phyloP scores from a whole-genome alignment of 371 early-diverging fungal genomes.

The Lichtheimia ramosa region DNA sequence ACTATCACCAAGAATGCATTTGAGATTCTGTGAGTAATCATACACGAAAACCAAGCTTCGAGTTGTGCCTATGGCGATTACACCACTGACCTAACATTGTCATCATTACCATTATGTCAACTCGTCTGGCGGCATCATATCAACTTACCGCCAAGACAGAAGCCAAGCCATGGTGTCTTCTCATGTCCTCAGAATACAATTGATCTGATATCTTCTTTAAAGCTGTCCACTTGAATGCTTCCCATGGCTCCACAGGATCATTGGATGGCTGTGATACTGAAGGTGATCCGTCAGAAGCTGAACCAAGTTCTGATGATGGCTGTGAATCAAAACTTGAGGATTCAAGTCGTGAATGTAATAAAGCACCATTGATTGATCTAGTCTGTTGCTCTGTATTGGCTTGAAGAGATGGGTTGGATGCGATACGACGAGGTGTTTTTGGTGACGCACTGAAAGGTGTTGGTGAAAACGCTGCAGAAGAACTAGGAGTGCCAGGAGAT shows the following conservation, averaged over 20 bases:
- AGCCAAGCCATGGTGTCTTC: conserved; percentile 55
- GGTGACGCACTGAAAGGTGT: conserved; percentile 12
- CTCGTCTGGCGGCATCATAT: neutral
- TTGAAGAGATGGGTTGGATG: conserved; percentile 9
- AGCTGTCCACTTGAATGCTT: conserved; percentile 77
- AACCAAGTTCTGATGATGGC: conserved; percentile 27
- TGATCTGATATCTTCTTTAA: conserved; percentile 67
- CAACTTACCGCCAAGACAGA: conserved; percentile 58
- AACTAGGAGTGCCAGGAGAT: conserved; percentile 23
- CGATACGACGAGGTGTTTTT: conserved; percentile 15
- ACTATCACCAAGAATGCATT: conserved; percentile 61
- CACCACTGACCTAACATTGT: conserved; percentile 44
- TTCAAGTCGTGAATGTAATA: conserved; percentile 11
- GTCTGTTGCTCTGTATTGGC: conserved; percentile 3
- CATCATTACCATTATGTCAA: neutral
- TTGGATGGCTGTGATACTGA: conserved; percentile 16
- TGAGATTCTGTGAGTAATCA: conserved; percentile 67
- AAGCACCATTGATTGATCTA: conserved; percentile 1
- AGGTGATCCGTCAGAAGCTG: conserved; percentile 16
- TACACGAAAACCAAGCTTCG: conserved; percentile 73
- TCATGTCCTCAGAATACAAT: conserved; percentile 61
- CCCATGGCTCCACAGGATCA: conserved; percentile 53
- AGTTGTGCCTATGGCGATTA: conserved; percentile 77
- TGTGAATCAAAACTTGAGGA: conserved; percentile 22
- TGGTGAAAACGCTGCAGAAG: conserved; percentile 18